A percentile compares a stretch with the other conserved stretches of the same genome.
Evolutionary conservation across 768 basidiomycete genomes (phyloP).

Genomic region (Termitomyces titanicus): DNA sequence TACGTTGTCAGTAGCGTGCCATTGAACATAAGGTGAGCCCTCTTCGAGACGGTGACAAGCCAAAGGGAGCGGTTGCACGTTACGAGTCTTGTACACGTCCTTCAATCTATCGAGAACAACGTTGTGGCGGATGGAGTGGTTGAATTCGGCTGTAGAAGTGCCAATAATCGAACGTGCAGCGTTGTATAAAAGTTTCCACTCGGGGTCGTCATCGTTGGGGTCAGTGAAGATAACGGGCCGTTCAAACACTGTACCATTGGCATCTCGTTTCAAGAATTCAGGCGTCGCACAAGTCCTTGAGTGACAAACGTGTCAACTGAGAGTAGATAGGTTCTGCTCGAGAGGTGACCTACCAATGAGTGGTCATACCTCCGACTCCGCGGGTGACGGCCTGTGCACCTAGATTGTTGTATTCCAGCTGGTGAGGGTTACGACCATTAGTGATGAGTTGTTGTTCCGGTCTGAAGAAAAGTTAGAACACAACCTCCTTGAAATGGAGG

Average conservation of each 20-base stretch:
- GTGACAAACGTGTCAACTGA: background rate
- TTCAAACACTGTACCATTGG: background rate
- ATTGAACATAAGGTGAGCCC: background rate
- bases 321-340: background rate
- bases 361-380: conserved; percentile 10
- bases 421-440: conserved; percentile 3
- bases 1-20: background rate
- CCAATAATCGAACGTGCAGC: background rate
- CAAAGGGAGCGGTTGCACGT: background rate
- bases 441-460: background rate
- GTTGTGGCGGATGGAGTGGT: background rate
- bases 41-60: background rate
- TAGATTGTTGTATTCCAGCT: conserved; percentile 6
- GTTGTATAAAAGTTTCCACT: background rate
- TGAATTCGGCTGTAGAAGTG: background rate
- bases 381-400: conserved; percentile 5
- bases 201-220: background rate
- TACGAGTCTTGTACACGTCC: background rate
- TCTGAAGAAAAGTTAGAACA: background rate
- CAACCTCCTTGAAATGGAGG: background rate
- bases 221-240: background rate
- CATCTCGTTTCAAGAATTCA: background rate
- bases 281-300: background rate
- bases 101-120: background rate
- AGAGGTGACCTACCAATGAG: conserved; percentile 4